These are phyloP conservation scores for Verticillium longisporum DNA, from an alignment of 2,329 filamentous ascomycete genomes.

Conservation along the genomic window DNA sequence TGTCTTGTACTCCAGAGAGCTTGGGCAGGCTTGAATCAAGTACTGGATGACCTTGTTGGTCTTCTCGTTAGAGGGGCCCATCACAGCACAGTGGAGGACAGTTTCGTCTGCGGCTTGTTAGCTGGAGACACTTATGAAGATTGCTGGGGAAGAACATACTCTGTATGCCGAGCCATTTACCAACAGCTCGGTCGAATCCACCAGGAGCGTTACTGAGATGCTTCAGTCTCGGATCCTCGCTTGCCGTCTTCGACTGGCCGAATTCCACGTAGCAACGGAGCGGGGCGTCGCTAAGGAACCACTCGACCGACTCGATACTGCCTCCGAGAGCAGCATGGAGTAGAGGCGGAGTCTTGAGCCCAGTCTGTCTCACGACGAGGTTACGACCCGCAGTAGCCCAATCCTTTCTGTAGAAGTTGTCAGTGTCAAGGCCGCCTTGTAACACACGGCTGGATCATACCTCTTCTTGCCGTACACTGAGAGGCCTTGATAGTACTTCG, in stretches of 20 bases:
- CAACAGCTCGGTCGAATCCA: slow-evolving; percentile 57
- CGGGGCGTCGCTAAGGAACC: slow-evolving; percentile 69
- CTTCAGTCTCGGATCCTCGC: slow-evolving; percentile 54
- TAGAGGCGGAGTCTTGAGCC: slow-evolving; percentile 47
- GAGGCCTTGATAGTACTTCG: slow-evolving; percentile 69
- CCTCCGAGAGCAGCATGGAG: slow-evolving; percentile 50
- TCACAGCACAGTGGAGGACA: slow-evolving; percentile 59
- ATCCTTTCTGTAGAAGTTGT: slow-evolving; percentile 38
- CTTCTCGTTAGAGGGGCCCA: slow-evolving; percentile 30
- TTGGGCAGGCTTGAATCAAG: slow-evolving; percentile 55
- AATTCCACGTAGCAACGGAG: slow-evolving; percentile 63
- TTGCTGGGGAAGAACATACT: slow-evolving; percentile 33
- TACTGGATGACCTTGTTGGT: slow-evolving; percentile 56
- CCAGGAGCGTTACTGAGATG: slow-evolving; percentile 52
- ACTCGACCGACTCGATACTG: slow-evolving; percentile 64
- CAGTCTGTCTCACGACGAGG: slow-evolving; percentile 28
- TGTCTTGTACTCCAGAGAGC: slow-evolving; percentile 56
- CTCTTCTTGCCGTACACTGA: slow-evolving; percentile 68
- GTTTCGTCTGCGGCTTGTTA: slow-evolving; percentile 43
- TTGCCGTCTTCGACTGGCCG: slow-evolving; percentile 48
- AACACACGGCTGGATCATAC: slow-evolving; percentile 16
- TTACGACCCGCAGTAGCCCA: slow-evolving; percentile 62
- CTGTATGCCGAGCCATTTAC: slow-evolving; percentile 53
- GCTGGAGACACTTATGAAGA: neutral
- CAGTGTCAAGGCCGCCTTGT: slow-evolving; percentile 4